These are phyloP conservation scores for Sphaerulina populicola DNA, from an alignment of 2,329 filamentous ascomycete genomes.

Conservation along the genomic window DNA sequence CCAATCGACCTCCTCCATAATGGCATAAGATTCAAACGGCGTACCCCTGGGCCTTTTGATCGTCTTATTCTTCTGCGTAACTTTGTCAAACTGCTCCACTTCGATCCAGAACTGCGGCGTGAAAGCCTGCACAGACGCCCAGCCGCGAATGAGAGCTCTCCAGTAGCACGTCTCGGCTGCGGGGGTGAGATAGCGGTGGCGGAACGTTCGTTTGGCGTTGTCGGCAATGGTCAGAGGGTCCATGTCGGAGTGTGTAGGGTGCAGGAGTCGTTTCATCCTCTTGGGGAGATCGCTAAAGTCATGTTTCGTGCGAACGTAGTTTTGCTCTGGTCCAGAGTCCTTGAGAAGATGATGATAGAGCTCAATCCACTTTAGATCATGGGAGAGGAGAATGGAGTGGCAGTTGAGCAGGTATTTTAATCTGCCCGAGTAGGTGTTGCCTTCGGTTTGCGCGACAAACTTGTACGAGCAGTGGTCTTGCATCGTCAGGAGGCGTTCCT, in stretches of 20 bases:
- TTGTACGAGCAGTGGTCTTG: conserved; percentile 27
- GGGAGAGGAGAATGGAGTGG: conserved; percentile 26
- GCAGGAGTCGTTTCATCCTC: conserved; percentile 18
- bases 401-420: conserved; percentile 32
- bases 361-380: conserved; percentile 27
- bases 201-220: conserved; percentile 21
- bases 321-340: conserved; percentile 24
- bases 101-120: conserved; percentile 22
- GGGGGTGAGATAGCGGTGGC: conserved; percentile 26
- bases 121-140: conserved; percentile 41
- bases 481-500: conserved; percentile 20
- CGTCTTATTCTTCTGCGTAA: conserved; percentile 16
- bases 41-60: conserved; percentile 22
- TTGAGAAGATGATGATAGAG: conserved; percentile 27
- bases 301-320: conserved; percentile 25
- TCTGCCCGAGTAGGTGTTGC: conserved; percentile 27
- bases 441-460: conserved; percentile 28
- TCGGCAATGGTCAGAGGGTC: conserved; percentile 24
- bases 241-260: conserved; percentile 18
- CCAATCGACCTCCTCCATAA: conserved; percentile 29
- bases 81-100: conserved; percentile 16
- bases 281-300: conserved; percentile 28
- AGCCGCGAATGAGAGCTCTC: conserved; percentile 26
- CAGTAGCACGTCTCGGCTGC: conserved; percentile 30
- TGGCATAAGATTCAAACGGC: conserved; percentile 28